Conservation (phyloP, 352 stramenopile genomes). For the Phytophthora foliorum region DNA sequence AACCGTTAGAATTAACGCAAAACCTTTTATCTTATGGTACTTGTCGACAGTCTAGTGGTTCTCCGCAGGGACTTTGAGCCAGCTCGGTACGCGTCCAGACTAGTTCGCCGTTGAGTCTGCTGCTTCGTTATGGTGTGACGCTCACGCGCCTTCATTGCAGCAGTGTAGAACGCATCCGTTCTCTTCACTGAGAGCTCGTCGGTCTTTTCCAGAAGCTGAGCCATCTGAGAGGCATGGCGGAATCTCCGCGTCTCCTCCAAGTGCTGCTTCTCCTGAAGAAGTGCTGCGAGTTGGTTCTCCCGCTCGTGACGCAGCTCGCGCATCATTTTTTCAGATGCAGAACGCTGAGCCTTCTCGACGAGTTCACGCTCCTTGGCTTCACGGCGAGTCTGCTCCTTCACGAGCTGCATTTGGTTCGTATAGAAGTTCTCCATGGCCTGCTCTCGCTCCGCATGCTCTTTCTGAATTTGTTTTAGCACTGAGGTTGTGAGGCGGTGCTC, state of each 20-base stretch:
- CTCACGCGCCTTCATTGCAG: conserved; percentile 70
- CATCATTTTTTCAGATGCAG: conserved; percentile 74
- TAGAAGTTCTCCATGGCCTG: conserved; percentile 78
- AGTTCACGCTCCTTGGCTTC: conserved; percentile 70
- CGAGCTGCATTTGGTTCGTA: conserved; percentile 71
- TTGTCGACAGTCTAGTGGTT: conserved; percentile 29
- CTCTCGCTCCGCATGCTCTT: conserved; percentile 67
- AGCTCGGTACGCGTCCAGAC: conserved; percentile 23
- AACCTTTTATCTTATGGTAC: conserved; percentile 29
- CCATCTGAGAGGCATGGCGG: conserved; percentile 53
- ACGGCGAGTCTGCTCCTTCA: conserved; percentile 68
- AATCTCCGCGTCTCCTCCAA: conserved; percentile 70
- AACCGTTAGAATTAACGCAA: conserved; percentile 27
- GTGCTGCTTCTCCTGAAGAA: conserved; percentile 71
- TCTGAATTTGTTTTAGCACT: conserved; percentile 67
- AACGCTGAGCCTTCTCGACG: conserved; percentile 74
- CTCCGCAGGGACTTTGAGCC: conserved; percentile 4
- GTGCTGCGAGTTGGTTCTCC: conserved; percentile 58
- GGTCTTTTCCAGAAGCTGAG: conserved; percentile 48
- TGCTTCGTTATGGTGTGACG: conserved; percentile 28
- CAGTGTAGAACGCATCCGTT: conserved; percentile 73
- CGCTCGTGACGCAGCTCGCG: conserved; percentile 70
- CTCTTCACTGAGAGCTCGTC: conserved; percentile 43
- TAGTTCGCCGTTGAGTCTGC: conserved; percentile 16
- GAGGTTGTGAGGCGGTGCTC: conserved; percentile 61